These are phyloP conservation scores for Monosporascus sp. DNA, from an alignment of 2,329 filamentous ascomycete genomes.

Conservation along the genomic window DNA sequence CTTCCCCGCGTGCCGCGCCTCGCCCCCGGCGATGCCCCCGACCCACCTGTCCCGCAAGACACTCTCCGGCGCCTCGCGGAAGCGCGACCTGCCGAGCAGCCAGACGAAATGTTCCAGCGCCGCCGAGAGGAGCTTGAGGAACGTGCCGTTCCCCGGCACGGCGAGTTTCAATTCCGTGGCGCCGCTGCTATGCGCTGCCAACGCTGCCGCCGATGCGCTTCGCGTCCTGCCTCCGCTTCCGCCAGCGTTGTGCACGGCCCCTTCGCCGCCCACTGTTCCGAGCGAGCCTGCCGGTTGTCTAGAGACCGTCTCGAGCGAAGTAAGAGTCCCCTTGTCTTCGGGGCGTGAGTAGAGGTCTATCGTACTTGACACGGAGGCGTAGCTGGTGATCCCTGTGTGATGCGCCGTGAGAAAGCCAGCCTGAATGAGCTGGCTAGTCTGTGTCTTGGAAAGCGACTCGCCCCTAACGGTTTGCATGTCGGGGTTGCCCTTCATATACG, in stretches of 20 bases:
- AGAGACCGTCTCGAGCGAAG: conserved; percentile 58
- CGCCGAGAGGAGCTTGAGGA: conserved; percentile 59
- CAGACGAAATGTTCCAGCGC: conserved; percentile 57
- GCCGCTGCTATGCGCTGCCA: conserved; percentile 3
- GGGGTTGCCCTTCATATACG: conserved; percentile 46
- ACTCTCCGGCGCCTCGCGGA: conserved; percentile 57
- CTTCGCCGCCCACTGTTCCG: conserved; percentile 63
- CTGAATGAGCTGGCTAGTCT: conserved; percentile 48
- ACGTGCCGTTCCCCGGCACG: conserved; percentile 61
- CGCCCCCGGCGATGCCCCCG: conserved; percentile 50
- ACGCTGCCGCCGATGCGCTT: conserved; percentile 32
- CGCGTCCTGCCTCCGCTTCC: conserved; percentile 42
- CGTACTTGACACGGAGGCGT: conserved; percentile 25
- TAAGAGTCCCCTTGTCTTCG: conserved; percentile 49
- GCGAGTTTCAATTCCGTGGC: conserved; percentile 48
- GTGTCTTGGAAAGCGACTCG: conserved; percentile 15
- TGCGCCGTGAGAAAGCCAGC: conserved; percentile 61
- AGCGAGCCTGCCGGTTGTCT: conserved; percentile 63
- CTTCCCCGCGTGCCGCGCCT: conserved; percentile 40
- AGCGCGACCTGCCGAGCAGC: conserved; percentile 53
- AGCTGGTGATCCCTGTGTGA: conserved; percentile 29
- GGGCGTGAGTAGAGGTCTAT: conserved; percentile 41
- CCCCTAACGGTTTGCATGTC: conserved; percentile 36
- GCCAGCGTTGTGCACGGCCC: conserved; percentile 58
- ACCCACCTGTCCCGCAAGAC: conserved; percentile 66